Percentiles rank a stretch among this genome's conserved stretches.
Conservation (phyloP, 1,284 basidiomycete species). For the Rhodotorula sp. region DNA sequence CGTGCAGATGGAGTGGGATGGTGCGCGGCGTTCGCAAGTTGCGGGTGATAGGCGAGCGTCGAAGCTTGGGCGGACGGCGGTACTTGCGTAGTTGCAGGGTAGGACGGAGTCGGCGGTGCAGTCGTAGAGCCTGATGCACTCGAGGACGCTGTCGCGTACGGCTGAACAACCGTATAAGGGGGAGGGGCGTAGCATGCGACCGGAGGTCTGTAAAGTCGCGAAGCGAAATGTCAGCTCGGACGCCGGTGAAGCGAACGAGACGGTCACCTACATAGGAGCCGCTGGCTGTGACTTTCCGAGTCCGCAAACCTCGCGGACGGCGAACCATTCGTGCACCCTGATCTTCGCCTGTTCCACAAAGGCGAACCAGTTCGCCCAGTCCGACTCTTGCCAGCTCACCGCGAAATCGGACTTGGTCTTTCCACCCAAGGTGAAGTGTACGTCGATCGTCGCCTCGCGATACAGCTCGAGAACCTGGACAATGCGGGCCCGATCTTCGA, state of each 20-base stretch:
- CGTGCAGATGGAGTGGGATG: too few relatives aligned
- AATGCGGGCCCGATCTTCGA: not conserved
- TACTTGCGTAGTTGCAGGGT: too few relatives aligned
- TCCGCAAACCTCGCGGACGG: not conserved
- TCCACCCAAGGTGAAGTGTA: not conserved
- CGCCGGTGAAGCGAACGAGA: not conserved
- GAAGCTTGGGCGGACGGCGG: too few relatives aligned
- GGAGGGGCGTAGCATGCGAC: too few relatives aligned
- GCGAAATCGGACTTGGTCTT: too few relatives aligned
- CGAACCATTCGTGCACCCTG: not conserved
- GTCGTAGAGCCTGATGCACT: too few relatives aligned
- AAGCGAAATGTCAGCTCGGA: not conserved
- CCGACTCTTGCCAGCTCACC: not conserved
- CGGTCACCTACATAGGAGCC: not conserved
- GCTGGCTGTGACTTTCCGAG: not conserved
- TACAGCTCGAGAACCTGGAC: conserved; percentile 20
- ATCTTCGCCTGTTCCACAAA: too few relatives aligned
- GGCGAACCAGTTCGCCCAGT: not conserved
- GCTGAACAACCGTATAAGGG: too few relatives aligned
- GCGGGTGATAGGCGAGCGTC: too few relatives aligned
- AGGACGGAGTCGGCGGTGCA: too few relatives aligned
- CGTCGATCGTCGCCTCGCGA: not conserved
- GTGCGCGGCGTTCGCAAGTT: too few relatives aligned
- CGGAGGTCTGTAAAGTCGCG: not conserved
- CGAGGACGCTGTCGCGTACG: too few relatives aligned